Percentiles rank a stretch among this genome's conserved stretches.
These are phyloP conservation scores for Knoxdaviesia capensis DNA, from an alignment of 2,329 filamentous ascomycete species.

Conservation along the genomic window DNA sequence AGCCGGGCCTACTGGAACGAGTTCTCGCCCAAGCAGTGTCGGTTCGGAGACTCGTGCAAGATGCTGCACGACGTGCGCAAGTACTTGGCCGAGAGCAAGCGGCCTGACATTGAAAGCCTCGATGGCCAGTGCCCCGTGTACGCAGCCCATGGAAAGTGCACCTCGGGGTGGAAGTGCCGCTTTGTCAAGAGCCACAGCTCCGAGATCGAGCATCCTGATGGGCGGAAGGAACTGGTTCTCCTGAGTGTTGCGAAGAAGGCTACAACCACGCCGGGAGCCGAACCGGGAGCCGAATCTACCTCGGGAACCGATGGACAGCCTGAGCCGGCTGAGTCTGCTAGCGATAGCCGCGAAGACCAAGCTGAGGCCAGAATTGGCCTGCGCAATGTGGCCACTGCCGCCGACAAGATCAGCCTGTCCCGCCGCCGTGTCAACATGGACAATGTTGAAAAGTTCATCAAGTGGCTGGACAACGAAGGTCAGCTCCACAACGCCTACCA, in stretches of 20 bases:
- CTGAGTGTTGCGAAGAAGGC: conserved; percentile 24
- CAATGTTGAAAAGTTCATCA: conserved; percentile 54
- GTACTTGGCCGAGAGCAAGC: conserved; percentile 58
- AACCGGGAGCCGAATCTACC: no score
- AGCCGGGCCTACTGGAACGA: conserved; percentile 53
- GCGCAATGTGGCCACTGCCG: conserved; percentile 51
- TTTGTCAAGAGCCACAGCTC: conserved; percentile 75
- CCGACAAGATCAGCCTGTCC: conserved; percentile 54
- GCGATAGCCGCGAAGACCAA: conserved; percentile 17
- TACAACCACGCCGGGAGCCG: no score
- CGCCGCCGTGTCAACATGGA: conserved; percentile 51
- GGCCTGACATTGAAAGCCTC: conserved; percentile 59
- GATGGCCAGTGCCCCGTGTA: conserved; percentile 66
- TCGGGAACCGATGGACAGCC: conserved; percentile 4
- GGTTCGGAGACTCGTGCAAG: conserved; percentile 62
- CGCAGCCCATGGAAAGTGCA: conserved; percentile 54
- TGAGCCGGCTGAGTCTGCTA: conserved; percentile 14
- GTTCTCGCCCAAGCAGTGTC: conserved; percentile 62
- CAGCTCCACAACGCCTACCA: conserved; percentile 17
- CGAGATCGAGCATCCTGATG: conserved; percentile 60
- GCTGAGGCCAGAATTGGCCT: conserved; percentile 41
- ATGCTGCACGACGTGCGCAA: conserved; percentile 67
- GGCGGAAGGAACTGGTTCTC: conserved; percentile 62
- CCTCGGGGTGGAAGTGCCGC: conserved; percentile 82
- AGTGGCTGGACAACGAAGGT: conserved; percentile 54